Conservation (phyloP, 2,329 filamentous ascomycete genomes). For the Alternaria sp. region DNA sequence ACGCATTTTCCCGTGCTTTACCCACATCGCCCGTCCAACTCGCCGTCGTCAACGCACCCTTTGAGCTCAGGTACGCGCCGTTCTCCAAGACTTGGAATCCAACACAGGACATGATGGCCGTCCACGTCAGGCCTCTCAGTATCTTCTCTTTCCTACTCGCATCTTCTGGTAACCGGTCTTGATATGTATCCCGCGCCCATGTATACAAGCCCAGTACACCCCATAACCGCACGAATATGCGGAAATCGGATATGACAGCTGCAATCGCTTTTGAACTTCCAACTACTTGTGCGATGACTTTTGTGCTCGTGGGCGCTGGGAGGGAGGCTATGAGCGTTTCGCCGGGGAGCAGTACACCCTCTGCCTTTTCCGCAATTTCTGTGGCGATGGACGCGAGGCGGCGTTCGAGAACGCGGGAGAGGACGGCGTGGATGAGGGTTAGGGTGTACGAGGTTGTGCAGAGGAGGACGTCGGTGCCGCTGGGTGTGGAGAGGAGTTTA, state of each 20-base stretch:
- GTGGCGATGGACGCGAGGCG: slow-evolving; percentile 46
- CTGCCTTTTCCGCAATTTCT: slow-evolving; percentile 47
- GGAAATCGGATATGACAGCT: slow-evolving; percentile 70
- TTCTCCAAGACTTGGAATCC: slow-evolving; percentile 85
- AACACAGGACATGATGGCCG: slow-evolving; percentile 71
- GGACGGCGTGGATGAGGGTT: slow-evolving; percentile 48
- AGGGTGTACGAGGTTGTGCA: slow-evolving; percentile 54
- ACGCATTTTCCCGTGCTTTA: slow-evolving; percentile 60
- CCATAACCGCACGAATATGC: slow-evolving; percentile 79
- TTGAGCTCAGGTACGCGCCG: slow-evolving; percentile 74
- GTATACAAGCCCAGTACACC: slow-evolving; percentile 75
- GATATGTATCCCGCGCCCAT: slow-evolving; percentile 60
- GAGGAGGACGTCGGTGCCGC: slow-evolving; percentile 50
- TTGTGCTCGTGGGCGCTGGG: slow-evolving; percentile 40
- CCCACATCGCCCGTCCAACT: slow-evolving; percentile 58
- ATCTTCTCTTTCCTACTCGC: slow-evolving; percentile 37
- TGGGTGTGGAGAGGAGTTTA: slow-evolving; percentile 48
- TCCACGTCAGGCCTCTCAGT: slow-evolving; percentile 61
- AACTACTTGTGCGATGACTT: slow-evolving; percentile 41
- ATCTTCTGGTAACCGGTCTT: slow-evolving; percentile 29
- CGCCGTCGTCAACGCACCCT: slow-evolving; percentile 65
- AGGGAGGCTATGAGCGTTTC: slow-evolving; percentile 50
- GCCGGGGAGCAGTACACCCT: slow-evolving; percentile 49
- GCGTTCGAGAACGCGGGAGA: slow-evolving; percentile 45
- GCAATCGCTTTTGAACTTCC: slow-evolving; percentile 59